Evolutionary conservation across 768 basidiomycete genomes (phyloP).

Genomic region (Hemileccinum rubropunctum): DNA sequence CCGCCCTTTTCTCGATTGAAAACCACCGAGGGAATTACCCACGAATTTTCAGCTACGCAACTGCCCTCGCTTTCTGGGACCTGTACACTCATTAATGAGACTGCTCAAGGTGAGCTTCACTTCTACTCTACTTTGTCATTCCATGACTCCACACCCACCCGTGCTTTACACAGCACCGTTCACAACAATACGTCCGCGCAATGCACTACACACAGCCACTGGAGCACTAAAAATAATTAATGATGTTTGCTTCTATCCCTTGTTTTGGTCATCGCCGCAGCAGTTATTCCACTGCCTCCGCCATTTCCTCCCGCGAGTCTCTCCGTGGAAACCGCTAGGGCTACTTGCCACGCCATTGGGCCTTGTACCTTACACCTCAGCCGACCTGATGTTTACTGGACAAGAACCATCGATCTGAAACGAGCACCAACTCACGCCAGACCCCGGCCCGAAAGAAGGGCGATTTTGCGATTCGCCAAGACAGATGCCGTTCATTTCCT

Average conservation of each 20-base stretch:
- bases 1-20: conserved; percentile 11
- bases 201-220: conserved; percentile 16
- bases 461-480: conserved; percentile 17
- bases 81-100: conserved; percentile 3
- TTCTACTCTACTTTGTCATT: neutral
- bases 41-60: neutral
- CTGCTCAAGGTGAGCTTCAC: neutral
- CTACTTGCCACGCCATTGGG: neutral
- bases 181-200: conserved; percentile 8
- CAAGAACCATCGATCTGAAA: neutral
- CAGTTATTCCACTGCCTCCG: neutral
- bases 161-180: conserved; percentile 8
- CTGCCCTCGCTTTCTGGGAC: neutral
- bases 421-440: neutral
- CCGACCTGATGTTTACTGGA: neutral
- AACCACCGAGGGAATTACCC: conserved; percentile 13
- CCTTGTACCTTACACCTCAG: neutral
- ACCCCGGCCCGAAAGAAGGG: conserved; percentile 10
- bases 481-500: conserved; percentile 27
- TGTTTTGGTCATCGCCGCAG: conserved; percentile 22
- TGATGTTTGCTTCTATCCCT: conserved; percentile 8
- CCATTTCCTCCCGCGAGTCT: conserved; percentile 20
- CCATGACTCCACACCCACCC: neutral
- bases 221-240: neutral
- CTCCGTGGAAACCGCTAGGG: neutral